phyloP scores from a whole-genome alignment of 2,329 filamentous ascomycete genomes.

The Diaporthe sp. region DNA sequence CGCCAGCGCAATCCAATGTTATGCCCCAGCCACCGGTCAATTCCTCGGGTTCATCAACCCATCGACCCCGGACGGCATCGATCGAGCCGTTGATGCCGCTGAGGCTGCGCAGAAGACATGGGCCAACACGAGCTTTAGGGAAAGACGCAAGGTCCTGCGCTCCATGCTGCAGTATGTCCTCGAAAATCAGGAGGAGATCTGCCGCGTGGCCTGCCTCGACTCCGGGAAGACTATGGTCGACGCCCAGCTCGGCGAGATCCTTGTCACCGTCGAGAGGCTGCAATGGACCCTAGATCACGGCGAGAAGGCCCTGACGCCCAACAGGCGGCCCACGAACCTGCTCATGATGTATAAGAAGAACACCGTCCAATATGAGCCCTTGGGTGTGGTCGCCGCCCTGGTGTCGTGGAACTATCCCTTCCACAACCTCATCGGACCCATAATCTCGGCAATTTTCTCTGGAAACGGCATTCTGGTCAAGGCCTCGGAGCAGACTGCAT shows the following conservation, averaged over 20 bases:
- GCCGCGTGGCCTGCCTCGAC: conserved; percentile 87
- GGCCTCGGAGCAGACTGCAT: conserved; percentile 94
- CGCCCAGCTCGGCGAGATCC: conserved; percentile 91
- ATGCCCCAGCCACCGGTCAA: conserved; percentile 89
- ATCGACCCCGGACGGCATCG: conserved; percentile 80
- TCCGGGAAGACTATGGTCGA: conserved; percentile 97
- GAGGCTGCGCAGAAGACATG: conserved; percentile 81
- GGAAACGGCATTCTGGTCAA: conserved; percentile 95
- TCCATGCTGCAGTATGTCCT: conserved; percentile 87
- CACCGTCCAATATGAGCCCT: conserved; percentile 88
- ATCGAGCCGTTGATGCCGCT: conserved; percentile 81
- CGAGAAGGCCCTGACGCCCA: conserved; percentile 80
- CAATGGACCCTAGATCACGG: conserved; percentile 95
- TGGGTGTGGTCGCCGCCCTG: conserved; percentile 91
- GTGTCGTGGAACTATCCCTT: conserved; percentile 99
- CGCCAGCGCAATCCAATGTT: conserved; percentile 81
- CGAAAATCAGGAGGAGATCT: conserved; percentile 90
- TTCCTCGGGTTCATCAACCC: conserved; percentile 85
- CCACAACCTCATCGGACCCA: conserved; percentile 72
- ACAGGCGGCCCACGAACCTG: conserved; percentile 84
- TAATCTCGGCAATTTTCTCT: conserved; percentile 41
- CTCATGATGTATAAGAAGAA: conserved; percentile 97
- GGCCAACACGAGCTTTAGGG: conserved; percentile 80
- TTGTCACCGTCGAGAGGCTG: conserved; percentile 94
- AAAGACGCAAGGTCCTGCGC: conserved; percentile 83